Conservation (phyloP, 78 protist genomes). For the Chrysochromulina parva region DNA sequence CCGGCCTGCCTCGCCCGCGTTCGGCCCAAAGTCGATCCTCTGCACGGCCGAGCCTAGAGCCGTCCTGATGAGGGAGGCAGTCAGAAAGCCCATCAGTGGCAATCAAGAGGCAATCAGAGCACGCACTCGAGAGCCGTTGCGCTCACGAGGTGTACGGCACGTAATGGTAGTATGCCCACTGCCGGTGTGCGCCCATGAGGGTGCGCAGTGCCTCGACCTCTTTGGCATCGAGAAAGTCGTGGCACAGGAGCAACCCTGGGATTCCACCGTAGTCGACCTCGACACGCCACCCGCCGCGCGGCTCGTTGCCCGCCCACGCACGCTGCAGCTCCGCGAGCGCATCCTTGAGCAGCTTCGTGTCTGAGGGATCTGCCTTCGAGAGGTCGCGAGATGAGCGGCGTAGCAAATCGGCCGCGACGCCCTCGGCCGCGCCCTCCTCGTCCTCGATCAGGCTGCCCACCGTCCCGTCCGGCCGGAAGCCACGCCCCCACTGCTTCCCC, state of each 20-base stretch:
- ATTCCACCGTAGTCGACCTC: not conserved
- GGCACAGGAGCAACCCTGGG: not conserved
- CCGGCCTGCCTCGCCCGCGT: not conserved
- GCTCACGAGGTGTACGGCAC: too few relatives aligned
- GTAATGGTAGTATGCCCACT: not conserved
- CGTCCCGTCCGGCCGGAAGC: too few relatives aligned
- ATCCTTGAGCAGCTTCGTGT: not conserved
- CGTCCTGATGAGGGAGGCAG: too few relatives aligned
- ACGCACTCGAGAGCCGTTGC: too few relatives aligned
- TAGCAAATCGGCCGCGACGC: not conserved
- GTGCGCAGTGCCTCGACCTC: slow-evolving; percentile 27
- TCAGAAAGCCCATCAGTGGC: too few relatives aligned
- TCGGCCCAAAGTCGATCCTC: not conserved
- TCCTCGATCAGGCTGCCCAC: too few relatives aligned
- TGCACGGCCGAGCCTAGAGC: not conserved
- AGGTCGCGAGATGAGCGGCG: not conserved
- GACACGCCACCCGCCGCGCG: not conserved
- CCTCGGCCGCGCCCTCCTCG: not conserved
- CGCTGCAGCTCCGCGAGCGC: not conserved
- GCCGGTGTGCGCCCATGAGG: not conserved
- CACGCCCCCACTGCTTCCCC: too few relatives aligned
- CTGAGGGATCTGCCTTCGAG: not conserved
- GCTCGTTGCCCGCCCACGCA: not conserved
- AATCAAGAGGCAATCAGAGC: too few relatives aligned
- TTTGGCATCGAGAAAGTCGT: not conserved